phyloP scores from a whole-genome alignment of 2,329 filamentous ascomycete genomes.

The Cryphonectria carpinicola region DNA sequence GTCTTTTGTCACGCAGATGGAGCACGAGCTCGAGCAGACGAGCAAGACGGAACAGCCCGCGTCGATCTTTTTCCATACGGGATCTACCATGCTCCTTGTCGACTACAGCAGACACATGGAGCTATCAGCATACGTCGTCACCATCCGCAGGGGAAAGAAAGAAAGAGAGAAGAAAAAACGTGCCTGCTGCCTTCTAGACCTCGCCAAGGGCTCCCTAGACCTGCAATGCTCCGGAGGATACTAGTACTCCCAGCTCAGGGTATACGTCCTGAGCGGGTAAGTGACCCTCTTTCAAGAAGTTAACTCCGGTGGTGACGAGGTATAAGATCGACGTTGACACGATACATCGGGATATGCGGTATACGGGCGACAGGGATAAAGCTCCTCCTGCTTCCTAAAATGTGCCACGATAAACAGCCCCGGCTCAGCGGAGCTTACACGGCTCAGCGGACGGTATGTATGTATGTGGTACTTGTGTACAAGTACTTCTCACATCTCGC shows the following conservation, averaged over 20 bases:
- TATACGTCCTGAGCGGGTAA: not conserved
- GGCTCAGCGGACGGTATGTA: not conserved
- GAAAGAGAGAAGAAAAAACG: not conserved
- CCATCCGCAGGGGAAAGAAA: not conserved
- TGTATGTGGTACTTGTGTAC: not conserved
- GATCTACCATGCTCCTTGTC: no score
- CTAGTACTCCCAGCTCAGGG: not conserved
- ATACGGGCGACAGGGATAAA: slow-evolving; percentile 1
- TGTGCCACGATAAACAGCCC: not conserved
- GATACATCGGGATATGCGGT: slow-evolving; percentile 5
- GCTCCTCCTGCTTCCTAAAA: not conserved
- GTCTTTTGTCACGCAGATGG: not conserved
- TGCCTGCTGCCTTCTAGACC: not conserved
- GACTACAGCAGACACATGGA: not conserved
- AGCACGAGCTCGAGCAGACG: not conserved
- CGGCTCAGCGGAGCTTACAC: not conserved
- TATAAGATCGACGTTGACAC: slow-evolving; percentile 11
- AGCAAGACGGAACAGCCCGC: not conserved
- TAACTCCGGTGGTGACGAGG: slow-evolving; percentile 1
- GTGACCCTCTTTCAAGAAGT: not conserved
- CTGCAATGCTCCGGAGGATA: not conserved
- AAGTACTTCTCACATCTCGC: not conserved
- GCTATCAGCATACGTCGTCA: not conserved
- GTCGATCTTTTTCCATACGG: not conserved
- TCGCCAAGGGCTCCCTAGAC: not conserved